These are phyloP conservation scores for Stenogyne calaminthoides DNA, from an alignment of 305 asterid genomes.

Conservation along the genomic window DNA sequence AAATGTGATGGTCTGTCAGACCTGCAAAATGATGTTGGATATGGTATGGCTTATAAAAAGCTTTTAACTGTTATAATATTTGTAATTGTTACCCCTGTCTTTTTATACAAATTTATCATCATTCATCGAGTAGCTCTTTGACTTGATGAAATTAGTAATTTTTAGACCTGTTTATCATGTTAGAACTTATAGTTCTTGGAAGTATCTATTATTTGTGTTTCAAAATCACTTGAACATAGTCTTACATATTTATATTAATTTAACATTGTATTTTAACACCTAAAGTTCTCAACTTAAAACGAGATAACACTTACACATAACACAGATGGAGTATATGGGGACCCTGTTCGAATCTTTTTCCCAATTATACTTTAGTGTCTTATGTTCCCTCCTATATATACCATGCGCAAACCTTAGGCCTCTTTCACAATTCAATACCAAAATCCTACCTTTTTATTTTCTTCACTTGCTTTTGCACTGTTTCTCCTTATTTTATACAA, in stretches of 20 bases:
- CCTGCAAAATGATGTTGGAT: not conserved
- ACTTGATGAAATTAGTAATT: not conserved
- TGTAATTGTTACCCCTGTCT: not conserved
- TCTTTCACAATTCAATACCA: constrained; percentile 15
- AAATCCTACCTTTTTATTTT: not conserved
- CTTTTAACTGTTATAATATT: not conserved
- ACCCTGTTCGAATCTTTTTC: constrained; percentile 29
- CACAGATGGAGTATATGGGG: constrained; percentile 24
- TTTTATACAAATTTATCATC: not conserved
- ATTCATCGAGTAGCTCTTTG: constrained; percentile 1
- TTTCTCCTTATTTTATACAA: constrained; percentile 25
- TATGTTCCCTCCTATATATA: constrained; percentile 39
- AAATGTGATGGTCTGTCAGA: not conserved
- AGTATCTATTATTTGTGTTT: not conserved
- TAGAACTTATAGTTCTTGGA: not conserved
- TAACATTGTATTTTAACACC: not conserved
- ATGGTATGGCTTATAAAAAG: not conserved
- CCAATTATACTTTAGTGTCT: constrained; percentile 18
- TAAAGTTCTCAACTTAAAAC: not conserved
- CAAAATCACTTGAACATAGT: not conserved
- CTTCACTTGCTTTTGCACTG: constrained; percentile 1
- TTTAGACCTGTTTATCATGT: not conserved
- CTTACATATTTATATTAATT: not conserved
- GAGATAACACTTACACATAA: not conserved
- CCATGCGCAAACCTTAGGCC: constrained; percentile 20